A percentile compares a stretch with the other conserved stretches of the same genome.
Evolutionary conservation across 495 filamentous ascomycete genomes (phyloP).

Genomic region (Mycothermus thermophilus): DNA sequence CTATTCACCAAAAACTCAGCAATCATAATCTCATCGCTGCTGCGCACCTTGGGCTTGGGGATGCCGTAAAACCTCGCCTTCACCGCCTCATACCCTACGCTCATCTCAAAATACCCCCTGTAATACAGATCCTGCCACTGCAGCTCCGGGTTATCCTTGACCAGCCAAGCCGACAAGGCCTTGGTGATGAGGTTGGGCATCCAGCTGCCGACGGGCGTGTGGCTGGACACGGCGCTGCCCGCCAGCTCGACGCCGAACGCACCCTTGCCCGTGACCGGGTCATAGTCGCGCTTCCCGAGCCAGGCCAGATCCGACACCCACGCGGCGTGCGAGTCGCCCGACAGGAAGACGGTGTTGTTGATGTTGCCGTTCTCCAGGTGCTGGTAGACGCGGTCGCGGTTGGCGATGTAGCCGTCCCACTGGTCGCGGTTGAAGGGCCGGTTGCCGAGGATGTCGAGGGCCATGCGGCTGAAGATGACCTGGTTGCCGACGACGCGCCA

Average conservation of each 20-base stretch:
- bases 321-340: slow-evolving; percentile 49
- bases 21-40: slow-evolving; percentile 40
- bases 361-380: slow-evolving; percentile 48
- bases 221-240: slow-evolving; percentile 45
- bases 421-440: slow-evolving; percentile 45
- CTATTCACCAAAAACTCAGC: slow-evolving; percentile 45
- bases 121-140: slow-evolving; percentile 60
- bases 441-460: slow-evolving; percentile 35
- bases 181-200: slow-evolving; percentile 11
- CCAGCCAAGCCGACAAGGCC: slow-evolving; percentile 22
- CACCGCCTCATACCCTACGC: slow-evolving; percentile 34
- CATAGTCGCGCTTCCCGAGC: slow-evolving; percentile 42
- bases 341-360: slow-evolving; percentile 51
- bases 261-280: slow-evolving; percentile 41
- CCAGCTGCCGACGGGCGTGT: slow-evolving; percentile 35
- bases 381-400: slow-evolving; percentile 47
- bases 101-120: slow-evolving; percentile 46
- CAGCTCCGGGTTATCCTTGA: slow-evolving; percentile 41
- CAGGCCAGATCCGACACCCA: slow-evolving; percentile 56
- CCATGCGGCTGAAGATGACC: slow-evolving; percentile 46
- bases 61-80: slow-evolving; percentile 37
- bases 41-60: slow-evolving; percentile 28
- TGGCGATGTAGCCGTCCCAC: slow-evolving; percentile 52
- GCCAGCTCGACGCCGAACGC: slow-evolving; percentile 54
- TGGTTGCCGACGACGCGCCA: slow-evolving; percentile 57